A percentile compares a stretch with the other conserved stretches of the same genome.
Evolutionary conservation across 768 basidiomycete species (phyloP).

Genomic region (Tubosaeta brunneosetosa): DNA sequence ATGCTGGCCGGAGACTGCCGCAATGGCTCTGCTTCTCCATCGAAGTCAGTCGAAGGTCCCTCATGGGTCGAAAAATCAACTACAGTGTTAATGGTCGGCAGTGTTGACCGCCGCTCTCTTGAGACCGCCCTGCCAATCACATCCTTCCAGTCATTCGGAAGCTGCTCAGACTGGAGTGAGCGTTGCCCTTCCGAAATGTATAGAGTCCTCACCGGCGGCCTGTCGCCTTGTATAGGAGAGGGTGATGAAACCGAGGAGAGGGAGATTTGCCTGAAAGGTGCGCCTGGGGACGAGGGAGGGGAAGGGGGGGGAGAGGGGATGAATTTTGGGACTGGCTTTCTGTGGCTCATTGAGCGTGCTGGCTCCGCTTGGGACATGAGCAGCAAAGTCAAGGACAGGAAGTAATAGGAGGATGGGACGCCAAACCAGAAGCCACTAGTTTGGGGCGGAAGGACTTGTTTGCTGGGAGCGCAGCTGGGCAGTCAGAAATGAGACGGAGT

Average conservation of each 20-base stretch:
- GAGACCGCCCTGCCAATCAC: slow-evolving; percentile 31
- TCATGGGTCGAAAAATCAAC: slow-evolving; percentile 28
- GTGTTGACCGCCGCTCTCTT: slow-evolving; percentile 27
- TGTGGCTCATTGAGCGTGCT: slow-evolving; percentile 49
- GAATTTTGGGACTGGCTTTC: slow-evolving; percentile 67
- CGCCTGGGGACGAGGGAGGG: slow-evolving; percentile 31
- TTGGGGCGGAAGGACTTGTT: slow-evolving; percentile 13
- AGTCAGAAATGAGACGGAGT: slow-evolving; percentile 25
- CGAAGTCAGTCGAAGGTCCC: slow-evolving; percentile 19
- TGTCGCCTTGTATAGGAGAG: slow-evolving; percentile 19
- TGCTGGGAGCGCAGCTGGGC: slow-evolving; percentile 22
- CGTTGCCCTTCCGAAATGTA: not conserved
- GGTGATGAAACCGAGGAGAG: slow-evolving; percentile 23
- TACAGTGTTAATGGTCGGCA: slow-evolving; percentile 32
- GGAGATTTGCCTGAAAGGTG: slow-evolving; percentile 31
- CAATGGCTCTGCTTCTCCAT: slow-evolving; percentile 26
- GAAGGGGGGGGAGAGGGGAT: slow-evolving; percentile 58
- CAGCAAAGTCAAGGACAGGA: slow-evolving; percentile 5
- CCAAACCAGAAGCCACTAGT: slow-evolving; percentile 7
- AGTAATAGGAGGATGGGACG: slow-evolving; percentile 9
- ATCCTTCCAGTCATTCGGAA: slow-evolving; percentile 35
- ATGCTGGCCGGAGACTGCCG: slow-evolving; percentile 32
- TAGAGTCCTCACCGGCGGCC: slow-evolving; percentile 28
- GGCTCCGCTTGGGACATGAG: slow-evolving; percentile 29
- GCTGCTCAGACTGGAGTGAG: slow-evolving; percentile 18